Percentiles rank a stretch among this genome's conserved stretches.
Evolutionary conservation across 192 early-diverging fungal species (phyloP).

Genomic region (Chytriomyces hyalinus): DNA sequence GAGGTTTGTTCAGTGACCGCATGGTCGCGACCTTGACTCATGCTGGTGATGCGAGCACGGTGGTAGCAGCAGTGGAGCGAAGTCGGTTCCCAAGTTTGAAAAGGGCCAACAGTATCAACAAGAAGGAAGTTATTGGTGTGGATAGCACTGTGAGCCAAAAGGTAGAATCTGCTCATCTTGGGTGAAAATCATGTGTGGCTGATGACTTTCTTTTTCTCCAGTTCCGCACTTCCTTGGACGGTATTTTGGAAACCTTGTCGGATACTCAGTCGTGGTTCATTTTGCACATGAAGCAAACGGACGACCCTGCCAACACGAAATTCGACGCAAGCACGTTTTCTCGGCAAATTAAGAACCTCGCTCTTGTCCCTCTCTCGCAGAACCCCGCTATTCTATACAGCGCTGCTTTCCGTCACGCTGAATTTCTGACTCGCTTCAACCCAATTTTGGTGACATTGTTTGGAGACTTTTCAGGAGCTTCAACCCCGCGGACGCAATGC

Average conservation of each 20-base stretch:
- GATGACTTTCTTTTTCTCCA: constrained; percentile 13
- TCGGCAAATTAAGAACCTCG: constrained; percentile 73
- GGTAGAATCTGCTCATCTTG: constrained; percentile 17
- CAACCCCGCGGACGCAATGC: constrained; percentile 36
- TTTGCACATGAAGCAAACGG: constrained; percentile 70
- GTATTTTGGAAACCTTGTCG: constrained; percentile 74
- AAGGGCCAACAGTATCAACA: constrained; percentile 35
- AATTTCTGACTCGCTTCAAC: constrained; percentile 79
- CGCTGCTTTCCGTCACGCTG: constrained; percentile 72
- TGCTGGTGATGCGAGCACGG: constrained; percentile 39
- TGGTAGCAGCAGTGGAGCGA: constrained; percentile 46
- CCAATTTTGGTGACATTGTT: constrained; percentile 30
- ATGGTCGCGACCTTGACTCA: constrained; percentile 53
- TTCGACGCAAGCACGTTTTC: constrained; percentile 75
- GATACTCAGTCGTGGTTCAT: constrained; percentile 86
- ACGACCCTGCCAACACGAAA: constrained; percentile 49
- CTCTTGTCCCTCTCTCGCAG: constrained; percentile 70
- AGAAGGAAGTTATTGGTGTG: constrained; percentile 40
- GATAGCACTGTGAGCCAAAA: constrained; percentile 48
- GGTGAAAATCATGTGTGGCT: constrained; percentile 12
- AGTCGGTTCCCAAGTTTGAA: constrained; percentile 48
- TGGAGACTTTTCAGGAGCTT: background rate
- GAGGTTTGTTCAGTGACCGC: constrained; percentile 50
- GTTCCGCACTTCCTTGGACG: constrained; percentile 65
- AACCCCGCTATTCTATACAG: constrained; percentile 75